Percentiles rank a stretch among this genome's conserved stretches.
phyloP scores from a whole-genome alignment of 2,329 filamentous ascomycete species.

The Mycogone perniciosa region DNA sequence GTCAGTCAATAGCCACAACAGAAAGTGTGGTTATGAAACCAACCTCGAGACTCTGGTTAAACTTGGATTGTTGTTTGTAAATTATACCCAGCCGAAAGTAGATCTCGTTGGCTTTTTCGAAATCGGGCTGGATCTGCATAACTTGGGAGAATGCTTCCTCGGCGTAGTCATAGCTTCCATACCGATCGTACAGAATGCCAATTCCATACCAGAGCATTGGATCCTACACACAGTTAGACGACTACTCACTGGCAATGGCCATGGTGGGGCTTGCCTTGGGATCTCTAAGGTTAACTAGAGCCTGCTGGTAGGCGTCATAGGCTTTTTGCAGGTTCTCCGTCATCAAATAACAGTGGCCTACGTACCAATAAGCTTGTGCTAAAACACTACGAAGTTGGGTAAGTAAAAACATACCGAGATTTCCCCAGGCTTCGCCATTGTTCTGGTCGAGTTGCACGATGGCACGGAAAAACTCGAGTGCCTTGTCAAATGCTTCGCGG shows the following conservation, averaged over 20 bases:
- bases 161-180: conserved; percentile 92
- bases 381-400: conserved; percentile 20
- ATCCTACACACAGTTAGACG: conserved; percentile 49
- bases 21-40: conserved; percentile 19
- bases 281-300: conserved; percentile 84
- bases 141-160: conserved; percentile 98
- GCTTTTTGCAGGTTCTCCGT: conserved; percentile 97
- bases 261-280: conserved; percentile 63
- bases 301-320: conserved; percentile 93
- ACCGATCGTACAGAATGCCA: conserved; percentile 92
- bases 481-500: conserved; percentile 88
- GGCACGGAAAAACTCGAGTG: conserved; percentile 84
- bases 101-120: conserved; percentile 98
- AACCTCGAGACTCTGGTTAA: conserved; percentile 84
- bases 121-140: conserved; percentile 96
- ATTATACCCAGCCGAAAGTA: conserved; percentile 99
- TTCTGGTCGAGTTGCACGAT: conserved; percentile 83
- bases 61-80: conserved; percentile 97
- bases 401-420: conserved; percentile 60
- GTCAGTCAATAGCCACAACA: not conserved
- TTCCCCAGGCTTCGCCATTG: conserved; percentile 96
- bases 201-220: conserved; percentile 99
- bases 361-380: conserved; percentile 14
- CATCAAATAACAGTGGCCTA: conserved; percentile 98
- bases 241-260: not conserved